Evolutionary conservation across 768 basidiomycete genomes (phyloP).

Genomic region (Cystofilobasidium bisporidii): DNA sequence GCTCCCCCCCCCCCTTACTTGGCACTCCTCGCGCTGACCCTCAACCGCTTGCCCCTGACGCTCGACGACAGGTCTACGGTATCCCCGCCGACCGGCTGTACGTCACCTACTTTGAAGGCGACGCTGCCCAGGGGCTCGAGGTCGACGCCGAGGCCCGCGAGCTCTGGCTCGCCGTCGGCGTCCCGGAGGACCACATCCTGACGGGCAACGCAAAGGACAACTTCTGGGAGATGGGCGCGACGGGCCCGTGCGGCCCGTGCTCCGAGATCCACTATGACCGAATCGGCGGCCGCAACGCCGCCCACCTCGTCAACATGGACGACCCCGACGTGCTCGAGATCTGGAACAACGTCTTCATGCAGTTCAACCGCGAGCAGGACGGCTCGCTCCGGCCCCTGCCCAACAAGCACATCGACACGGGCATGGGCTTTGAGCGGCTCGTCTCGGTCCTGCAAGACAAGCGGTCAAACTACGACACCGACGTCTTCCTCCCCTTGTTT

Average conservation of each 20-base stretch:
- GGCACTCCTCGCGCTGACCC: neutral
- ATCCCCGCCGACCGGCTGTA: constrained; percentile 85
- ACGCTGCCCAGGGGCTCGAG: constrained; percentile 68
- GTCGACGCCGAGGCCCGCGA: constrained; percentile 66
- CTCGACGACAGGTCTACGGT: constrained; percentile 55
- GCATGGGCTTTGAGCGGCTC: constrained; percentile 97
- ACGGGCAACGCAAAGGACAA: constrained; percentile 95
- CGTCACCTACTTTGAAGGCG: constrained; percentile 96
- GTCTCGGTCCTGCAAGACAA: constrained; percentile 88
- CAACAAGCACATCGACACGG: constrained; percentile 92
- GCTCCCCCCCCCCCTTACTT: neutral
- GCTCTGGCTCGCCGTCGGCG: constrained; percentile 79
- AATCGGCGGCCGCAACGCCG: constrained; percentile 92
- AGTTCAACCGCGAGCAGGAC: constrained; percentile 90
- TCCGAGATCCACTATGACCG: constrained; percentile 96
- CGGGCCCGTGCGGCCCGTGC: constrained; percentile 95
- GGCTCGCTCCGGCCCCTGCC: constrained; percentile 71
- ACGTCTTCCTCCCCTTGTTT: constrained; percentile 86
- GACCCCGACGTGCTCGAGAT: constrained; percentile 96
- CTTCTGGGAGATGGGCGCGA: constrained; percentile 99
- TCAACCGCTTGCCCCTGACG: neutral
- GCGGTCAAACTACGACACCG: constrained; percentile 95
- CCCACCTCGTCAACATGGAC: constrained; percentile 85
- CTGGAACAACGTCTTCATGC: constrained; percentile 99
- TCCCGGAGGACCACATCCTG: constrained; percentile 78